phyloP scores from a whole-genome alignment of 2,329 filamentous ascomycete species.

The Biscogniauxia marginata region DNA sequence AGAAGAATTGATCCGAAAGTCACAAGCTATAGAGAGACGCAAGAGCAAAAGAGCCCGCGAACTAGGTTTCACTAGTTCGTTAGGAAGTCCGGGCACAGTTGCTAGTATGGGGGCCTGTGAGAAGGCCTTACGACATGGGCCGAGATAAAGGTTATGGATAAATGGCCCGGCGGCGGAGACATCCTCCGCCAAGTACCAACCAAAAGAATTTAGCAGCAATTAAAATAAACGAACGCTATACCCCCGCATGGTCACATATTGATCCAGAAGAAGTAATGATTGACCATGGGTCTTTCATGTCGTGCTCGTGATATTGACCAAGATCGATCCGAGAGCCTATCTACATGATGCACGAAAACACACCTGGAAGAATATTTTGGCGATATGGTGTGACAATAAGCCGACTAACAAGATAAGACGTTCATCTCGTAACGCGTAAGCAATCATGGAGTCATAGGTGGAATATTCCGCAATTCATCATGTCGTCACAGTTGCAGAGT shows the following conservation, averaged over 20 bases:
- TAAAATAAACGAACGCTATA: slow-evolving; percentile 22
- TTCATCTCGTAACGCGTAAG: not conserved
- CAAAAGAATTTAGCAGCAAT: slow-evolving; percentile 23
- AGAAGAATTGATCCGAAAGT: slow-evolving; percentile 11
- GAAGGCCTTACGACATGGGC: slow-evolving; percentile 11
- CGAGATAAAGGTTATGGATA: slow-evolving; percentile 19
- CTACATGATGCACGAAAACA: not conserved
- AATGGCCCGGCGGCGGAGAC: slow-evolving; percentile 26
- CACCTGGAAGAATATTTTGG: not conserved
- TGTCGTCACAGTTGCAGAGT: not conserved
- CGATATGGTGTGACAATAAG: not conserved
- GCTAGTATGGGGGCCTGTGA: slow-evolving; percentile 16
- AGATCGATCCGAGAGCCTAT: not conserved
- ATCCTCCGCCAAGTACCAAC: slow-evolving; percentile 24
- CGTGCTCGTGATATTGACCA: not conserved
- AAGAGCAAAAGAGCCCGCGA: slow-evolving; percentile 7
- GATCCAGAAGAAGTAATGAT: not conserved
- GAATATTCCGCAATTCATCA: not conserved
- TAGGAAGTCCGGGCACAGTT: slow-evolving; percentile 11
- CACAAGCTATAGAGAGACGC: slow-evolving; percentile 6
- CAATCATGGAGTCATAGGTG: not conserved
- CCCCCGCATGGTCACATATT: slow-evolving; percentile 17
- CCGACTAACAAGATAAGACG: not conserved
- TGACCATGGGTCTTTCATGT: not conserved
- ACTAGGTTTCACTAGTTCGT: slow-evolving; percentile 9